Conservation (phyloP, 805 yeast species). For the Ogataea parapolymorpha region DNA sequence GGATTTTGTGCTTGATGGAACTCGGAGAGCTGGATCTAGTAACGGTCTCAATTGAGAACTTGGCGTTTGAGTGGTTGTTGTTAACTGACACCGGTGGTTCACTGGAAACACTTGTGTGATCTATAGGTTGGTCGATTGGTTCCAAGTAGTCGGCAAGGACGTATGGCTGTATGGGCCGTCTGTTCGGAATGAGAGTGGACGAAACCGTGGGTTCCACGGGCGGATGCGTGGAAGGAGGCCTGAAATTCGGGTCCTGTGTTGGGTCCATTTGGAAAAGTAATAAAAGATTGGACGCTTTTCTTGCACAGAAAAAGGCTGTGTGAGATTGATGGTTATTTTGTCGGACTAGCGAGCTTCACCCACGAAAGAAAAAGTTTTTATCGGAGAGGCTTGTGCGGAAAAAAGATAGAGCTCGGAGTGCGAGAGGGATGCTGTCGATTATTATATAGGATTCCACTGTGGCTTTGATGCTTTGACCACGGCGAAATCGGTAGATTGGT, state of each 20-base stretch:
- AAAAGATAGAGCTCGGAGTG: background rate
- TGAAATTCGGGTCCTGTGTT: conserved; percentile 83
- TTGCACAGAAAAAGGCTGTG: conserved; percentile 3
- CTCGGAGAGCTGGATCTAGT: conserved; percentile 36
- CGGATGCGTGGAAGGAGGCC: conserved; percentile 73
- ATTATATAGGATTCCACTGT: background rate
- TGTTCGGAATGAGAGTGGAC: conserved; percentile 64
- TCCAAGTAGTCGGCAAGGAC: conserved; percentile 73
- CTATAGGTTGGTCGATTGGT: conserved; percentile 71
- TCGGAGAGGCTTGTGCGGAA: conserved; percentile 2
- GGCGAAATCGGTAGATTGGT: background rate
- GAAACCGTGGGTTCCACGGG: conserved; percentile 64
- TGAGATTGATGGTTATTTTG: background rate
- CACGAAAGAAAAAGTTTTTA: conserved; percentile 4
- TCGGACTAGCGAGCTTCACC: background rate
- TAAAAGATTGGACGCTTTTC: background rate
- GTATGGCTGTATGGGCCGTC: conserved; percentile 72
- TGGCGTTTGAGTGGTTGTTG: conserved; percentile 6
- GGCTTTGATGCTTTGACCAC: background rate
- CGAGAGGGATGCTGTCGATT: background rate
- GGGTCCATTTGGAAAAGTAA: conserved; percentile 70
- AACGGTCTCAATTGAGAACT: conserved; percentile 24
- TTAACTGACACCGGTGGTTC: background rate
- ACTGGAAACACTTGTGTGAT: conserved; percentile 39
- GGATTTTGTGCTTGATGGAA: conserved; percentile 29